These are phyloP conservation scores for Xeromyces bisporus DNA, from an alignment of 495 filamentous ascomycete species.

Conservation along the genomic window DNA sequence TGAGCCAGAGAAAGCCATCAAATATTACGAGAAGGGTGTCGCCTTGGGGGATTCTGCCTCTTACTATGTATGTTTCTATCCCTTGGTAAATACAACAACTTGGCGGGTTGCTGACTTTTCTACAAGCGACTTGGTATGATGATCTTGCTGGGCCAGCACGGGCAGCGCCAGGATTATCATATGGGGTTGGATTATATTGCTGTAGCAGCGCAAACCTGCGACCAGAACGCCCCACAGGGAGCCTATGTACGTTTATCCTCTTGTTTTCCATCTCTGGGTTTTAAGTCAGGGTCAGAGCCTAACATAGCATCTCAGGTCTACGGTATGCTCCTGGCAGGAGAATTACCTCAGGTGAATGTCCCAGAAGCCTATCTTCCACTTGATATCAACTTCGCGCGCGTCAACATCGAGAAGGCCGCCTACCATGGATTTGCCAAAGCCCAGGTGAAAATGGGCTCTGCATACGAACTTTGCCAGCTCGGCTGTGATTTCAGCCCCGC, in stretches of 20 bases:
- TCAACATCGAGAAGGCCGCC: conserved; percentile 91
- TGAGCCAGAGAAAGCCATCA: conserved; percentile 75
- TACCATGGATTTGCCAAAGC: conserved; percentile 95
- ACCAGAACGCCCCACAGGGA: conserved; percentile 94
- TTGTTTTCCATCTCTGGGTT: too few species aligned
- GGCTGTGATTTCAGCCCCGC: conserved; percentile 91
- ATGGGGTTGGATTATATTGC: conserved; percentile 67
- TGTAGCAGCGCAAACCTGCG: conserved; percentile 67
- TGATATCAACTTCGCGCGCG: conserved; percentile 56
- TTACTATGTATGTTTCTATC: conserved; percentile 44
- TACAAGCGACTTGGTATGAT: conserved; percentile 80
- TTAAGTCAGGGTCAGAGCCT: background rate
- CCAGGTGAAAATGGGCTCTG: conserved; percentile 91
- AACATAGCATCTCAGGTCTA: conserved; percentile 39
- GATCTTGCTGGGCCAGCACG: conserved; percentile 84
- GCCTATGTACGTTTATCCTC: conserved; percentile 47
- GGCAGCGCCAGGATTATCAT: conserved; percentile 63
- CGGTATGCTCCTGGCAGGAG: conserved; percentile 82
- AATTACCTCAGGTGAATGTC: conserved; percentile 72
- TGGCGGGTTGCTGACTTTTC: conserved; percentile 5
- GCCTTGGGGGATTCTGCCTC: conserved; percentile 75
- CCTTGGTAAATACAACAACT: background rate
- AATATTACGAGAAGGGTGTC: conserved; percentile 72
- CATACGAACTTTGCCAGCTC: conserved; percentile 84
- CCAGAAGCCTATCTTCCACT: conserved; percentile 57